Percentiles rank a stretch among this genome's conserved stretches.
phyloP scores from a whole-genome alignment of 768 basidiomycete genomes.

The Sporobolomyces pararoseus region DNA sequence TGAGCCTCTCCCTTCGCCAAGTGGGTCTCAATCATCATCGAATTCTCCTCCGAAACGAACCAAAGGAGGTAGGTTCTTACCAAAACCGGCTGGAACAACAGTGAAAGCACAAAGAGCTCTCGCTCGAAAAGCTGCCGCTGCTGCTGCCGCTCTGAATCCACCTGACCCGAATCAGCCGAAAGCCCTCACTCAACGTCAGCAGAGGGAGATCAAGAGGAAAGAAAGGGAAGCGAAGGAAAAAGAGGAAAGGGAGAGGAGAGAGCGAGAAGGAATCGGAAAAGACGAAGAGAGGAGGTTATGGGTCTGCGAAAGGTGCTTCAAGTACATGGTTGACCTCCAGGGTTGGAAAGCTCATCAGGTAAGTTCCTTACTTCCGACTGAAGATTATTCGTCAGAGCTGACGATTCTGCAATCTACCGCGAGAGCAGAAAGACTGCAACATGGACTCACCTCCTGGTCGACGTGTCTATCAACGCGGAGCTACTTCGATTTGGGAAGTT shows the following conservation, averaged over 20 bases:
- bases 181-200: conserved; percentile 27
- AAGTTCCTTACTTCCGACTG: too few species aligned
- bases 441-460: conserved; percentile 73
- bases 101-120: conserved; percentile 17
- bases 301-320: conserved; percentile 93
- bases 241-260: background rate
- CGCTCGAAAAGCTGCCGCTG: conserved; percentile 13
- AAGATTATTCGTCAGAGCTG: too few species aligned
- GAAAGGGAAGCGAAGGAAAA: conserved; percentile 22
- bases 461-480: conserved; percentile 84
- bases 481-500: conserved; percentile 90
- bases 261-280: conserved; percentile 2
- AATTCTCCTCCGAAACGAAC: conserved; percentile 1
- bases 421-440: conserved; percentile 66
- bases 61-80: conserved; percentile 23
- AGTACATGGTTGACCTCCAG: conserved; percentile 77
- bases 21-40: background rate
- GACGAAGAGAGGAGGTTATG: conserved; percentile 54
- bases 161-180: background rate
- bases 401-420: too few species aligned
- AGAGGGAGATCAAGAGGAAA: conserved; percentile 22
- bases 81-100: conserved; percentile 32
- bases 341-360: conserved; percentile 66
- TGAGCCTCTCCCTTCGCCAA: background rate
- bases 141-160: background rate